Evolutionary conservation across 2,329 filamentous ascomycete species (phyloP).

Genomic region (Exophiala aquamarina): DNA sequence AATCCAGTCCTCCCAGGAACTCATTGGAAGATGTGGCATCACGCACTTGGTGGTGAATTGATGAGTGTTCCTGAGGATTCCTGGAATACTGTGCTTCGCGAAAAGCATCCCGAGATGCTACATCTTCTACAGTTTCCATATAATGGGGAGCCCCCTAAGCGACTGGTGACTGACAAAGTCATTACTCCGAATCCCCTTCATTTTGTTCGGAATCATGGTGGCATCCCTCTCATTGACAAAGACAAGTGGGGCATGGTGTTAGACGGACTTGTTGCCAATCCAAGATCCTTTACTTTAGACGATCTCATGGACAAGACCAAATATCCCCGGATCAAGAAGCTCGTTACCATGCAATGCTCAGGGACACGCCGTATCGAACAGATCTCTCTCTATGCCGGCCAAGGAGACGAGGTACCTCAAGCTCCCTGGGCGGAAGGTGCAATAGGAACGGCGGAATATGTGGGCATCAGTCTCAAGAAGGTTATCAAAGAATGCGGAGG

Average conservation of each 20-base stretch:
- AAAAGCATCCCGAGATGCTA: conserved; percentile 61
- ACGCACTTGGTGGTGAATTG: conserved; percentile 50
- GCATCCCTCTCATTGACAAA: conserved; percentile 64
- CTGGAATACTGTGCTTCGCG: conserved; percentile 55
- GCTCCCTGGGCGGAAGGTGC: conserved; percentile 64
- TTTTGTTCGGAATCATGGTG: conserved; percentile 72
- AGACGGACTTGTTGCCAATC: conserved; percentile 61
- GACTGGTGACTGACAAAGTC: conserved; percentile 52
- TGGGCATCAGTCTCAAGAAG: conserved; percentile 65
- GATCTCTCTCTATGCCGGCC: conserved; percentile 63
- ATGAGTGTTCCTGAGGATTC: conserved; percentile 55
- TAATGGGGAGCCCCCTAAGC: conserved; percentile 62
- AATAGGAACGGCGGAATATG: conserved; percentile 64
- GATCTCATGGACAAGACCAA: conserved; percentile 60
- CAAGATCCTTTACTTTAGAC: conserved; percentile 55
- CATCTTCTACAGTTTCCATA: conserved; percentile 64
- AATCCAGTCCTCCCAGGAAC: conserved; percentile 59
- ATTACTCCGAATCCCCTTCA: conserved; percentile 63
- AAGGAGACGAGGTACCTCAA: conserved; percentile 60
- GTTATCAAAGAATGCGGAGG: conserved; percentile 70
- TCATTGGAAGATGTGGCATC: conserved; percentile 60
- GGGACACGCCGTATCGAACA: conserved; percentile 70
- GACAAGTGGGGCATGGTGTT: conserved; percentile 55
- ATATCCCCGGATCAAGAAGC: conserved; percentile 59
- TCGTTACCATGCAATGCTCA: conserved; percentile 65